Evolutionary conservation across 148 eudicot genomes (phyloP).

Genomic region (Spergularia marina): DNA sequence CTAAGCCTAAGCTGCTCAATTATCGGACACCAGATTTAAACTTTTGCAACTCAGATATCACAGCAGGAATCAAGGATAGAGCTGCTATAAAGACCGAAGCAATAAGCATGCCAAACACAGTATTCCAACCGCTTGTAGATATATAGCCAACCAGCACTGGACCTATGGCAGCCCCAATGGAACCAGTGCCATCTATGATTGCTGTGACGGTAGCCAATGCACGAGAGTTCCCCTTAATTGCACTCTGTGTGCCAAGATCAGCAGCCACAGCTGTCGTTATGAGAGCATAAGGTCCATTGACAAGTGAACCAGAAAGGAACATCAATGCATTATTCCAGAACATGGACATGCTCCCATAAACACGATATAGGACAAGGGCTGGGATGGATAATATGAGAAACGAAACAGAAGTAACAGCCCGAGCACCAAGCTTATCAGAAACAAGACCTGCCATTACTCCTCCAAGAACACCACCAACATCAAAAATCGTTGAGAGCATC

Average conservation of each 20-base stretch:
- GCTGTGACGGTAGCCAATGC: conserved; percentile 94
- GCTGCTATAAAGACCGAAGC: conserved; percentile 58
- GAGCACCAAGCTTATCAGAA: conserved; percentile 77
- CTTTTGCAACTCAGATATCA: conserved; percentile 55
- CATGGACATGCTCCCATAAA: conserved; percentile 78
- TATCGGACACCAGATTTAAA: conserved; percentile 46
- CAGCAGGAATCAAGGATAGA: conserved; percentile 60
- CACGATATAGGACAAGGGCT: conserved; percentile 64
- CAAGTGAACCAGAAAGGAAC: conserved; percentile 75
- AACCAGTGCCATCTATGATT: conserved; percentile 91
- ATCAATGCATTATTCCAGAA: conserved; percentile 49
- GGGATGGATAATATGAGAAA: conserved; percentile 72
- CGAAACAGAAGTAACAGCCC: conserved; percentile 60
- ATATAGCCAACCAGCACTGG: conserved; percentile 91
- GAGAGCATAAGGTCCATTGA: conserved; percentile 90
- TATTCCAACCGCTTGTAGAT: conserved; percentile 86
- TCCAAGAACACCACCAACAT: conserved; percentile 86
- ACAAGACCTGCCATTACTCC: conserved; percentile 75
- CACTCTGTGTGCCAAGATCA: conserved; percentile 84
- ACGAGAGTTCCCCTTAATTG: conserved; percentile 61
- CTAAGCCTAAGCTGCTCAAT: conserved; percentile 6
- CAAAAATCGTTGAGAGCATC: conserved; percentile 80
- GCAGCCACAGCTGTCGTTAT: conserved; percentile 90
- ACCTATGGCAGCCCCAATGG: conserved; percentile 97
- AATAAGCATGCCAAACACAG: conserved; percentile 79